phyloP scores from a whole-genome alignment of 352 stramenopile genomes.

The Globisporangium acanthophoron region DNA sequence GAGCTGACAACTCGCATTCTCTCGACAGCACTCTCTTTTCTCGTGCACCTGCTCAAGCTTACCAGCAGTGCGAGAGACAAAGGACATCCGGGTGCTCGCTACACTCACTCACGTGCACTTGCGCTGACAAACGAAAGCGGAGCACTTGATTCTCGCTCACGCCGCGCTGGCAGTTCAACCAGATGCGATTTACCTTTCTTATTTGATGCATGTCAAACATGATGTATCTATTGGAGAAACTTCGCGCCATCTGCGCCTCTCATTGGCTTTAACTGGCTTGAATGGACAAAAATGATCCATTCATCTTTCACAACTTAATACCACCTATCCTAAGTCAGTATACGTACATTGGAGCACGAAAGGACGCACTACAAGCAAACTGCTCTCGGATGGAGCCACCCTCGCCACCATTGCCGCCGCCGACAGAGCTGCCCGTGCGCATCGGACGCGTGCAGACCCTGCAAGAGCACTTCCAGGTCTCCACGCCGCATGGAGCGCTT shows the following conservation, averaged over 20 bases:
- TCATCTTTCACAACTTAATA: neutral
- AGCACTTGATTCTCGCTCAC: too few species aligned
- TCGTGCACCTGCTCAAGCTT: too few species aligned
- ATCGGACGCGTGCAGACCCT: conserved; percentile 14
- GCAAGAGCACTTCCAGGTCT: conserved; percentile 16
- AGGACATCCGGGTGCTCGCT: too few species aligned
- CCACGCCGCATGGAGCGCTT: conserved; percentile 4
- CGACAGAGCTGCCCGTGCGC: conserved; percentile 18
- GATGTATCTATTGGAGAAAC: conserved; percentile 3
- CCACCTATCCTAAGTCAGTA: neutral
- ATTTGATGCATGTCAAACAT: neutral
- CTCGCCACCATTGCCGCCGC: neutral
- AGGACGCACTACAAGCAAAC: neutral
- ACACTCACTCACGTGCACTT: too few species aligned
- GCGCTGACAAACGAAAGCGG: too few species aligned
- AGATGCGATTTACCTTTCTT: neutral
- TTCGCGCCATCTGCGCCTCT: conserved; percentile 3
- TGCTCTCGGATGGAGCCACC: neutral
- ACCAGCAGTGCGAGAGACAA: too few species aligned
- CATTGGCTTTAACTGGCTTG: conserved; percentile 1
- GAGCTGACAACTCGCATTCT: too few species aligned
- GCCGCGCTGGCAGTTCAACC: too few species aligned
- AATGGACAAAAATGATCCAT: neutral
- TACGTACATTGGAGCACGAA: neutral
- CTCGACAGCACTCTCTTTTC: too few species aligned